Conservation (phyloP, 305 asterid genomes). For the Fraxinus albicans region DNA sequence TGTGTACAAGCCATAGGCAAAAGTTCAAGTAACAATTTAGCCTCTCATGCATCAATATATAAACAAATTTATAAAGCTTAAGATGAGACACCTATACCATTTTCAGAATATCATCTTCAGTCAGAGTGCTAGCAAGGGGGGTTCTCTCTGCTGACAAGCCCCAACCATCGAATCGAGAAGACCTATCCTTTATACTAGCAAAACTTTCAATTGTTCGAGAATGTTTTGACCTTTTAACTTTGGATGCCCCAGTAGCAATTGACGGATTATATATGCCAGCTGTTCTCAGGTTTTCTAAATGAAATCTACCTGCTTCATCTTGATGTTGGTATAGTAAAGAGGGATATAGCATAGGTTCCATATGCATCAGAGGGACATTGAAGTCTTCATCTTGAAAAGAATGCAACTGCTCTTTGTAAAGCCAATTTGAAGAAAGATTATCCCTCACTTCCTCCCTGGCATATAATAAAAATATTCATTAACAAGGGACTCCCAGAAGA, state of each 20-base stretch:
- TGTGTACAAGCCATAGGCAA: background rate
- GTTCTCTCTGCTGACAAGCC: constrained; percentile 59
- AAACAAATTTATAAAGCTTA: constrained; percentile 21
- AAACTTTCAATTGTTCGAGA: constrained; percentile 38
- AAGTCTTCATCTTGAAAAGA: constrained; percentile 41
- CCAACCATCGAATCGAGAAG: constrained; percentile 45
- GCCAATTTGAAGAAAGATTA: constrained; percentile 43
- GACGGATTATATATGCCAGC: constrained; percentile 37
- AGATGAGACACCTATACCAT: constrained; percentile 59
- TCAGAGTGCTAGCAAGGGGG: constrained; percentile 50
- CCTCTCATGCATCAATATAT: constrained; percentile 20
- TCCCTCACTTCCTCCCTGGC: constrained; percentile 55
- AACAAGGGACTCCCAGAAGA: constrained; percentile 3
- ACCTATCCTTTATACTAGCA: constrained; percentile 29
- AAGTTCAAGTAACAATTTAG: constrained; percentile 15
- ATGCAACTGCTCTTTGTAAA: constrained; percentile 48
- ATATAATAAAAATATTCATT: constrained; percentile 25
- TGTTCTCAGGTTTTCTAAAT: constrained; percentile 43
- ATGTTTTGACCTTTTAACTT: constrained; percentile 38
- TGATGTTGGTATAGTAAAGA: constrained; percentile 64
- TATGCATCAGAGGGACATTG: constrained; percentile 41
- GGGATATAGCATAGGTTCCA: constrained; percentile 55
- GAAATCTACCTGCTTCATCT: constrained; percentile 59
- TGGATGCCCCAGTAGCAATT: constrained; percentile 32
- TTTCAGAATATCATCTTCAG: constrained; percentile 87